Conservation (phyloP, 2,329 filamentous ascomycete species). For the Malbranchea cinnamomea region DNA sequence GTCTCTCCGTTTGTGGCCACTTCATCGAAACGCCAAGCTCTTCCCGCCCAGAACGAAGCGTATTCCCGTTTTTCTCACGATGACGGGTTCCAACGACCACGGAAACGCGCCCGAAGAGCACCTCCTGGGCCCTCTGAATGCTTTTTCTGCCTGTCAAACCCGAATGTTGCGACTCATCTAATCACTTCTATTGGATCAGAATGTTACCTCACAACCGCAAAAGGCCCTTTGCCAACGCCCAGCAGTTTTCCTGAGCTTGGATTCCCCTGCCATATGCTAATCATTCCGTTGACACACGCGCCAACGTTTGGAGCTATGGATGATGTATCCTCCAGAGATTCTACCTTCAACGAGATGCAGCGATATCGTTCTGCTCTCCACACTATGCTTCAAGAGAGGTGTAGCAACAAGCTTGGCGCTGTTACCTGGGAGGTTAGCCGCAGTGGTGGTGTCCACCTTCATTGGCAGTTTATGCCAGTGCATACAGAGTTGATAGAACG, state of each 20-base stretch:
- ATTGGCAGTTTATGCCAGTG: conserved; percentile 86
- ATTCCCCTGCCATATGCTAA: conserved; percentile 77
- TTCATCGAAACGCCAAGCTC: conserved; percentile 43
- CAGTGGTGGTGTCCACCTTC: conserved; percentile 64
- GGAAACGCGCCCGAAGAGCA: conserved; percentile 33
- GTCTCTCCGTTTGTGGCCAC: conserved; percentile 46
- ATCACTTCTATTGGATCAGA: conserved; percentile 80
- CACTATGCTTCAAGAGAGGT: conserved; percentile 47
- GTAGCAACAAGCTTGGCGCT: conserved; percentile 49
- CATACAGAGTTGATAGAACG: conserved; percentile 51
- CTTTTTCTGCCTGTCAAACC: conserved; percentile 91
- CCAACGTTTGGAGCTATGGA: conserved; percentile 58
- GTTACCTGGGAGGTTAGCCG: conserved; percentile 91
- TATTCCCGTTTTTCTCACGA: conserved; percentile 25
- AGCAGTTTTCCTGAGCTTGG: conserved; percentile 56
- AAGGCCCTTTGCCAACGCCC: conserved; percentile 65
- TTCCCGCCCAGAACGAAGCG: conserved; percentile 21
- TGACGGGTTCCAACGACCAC: conserved; percentile 21
- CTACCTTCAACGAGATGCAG: conserved; percentile 66
- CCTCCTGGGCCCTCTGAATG: conserved; percentile 58
- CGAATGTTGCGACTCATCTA: conserved; percentile 70
- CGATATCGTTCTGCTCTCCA: conserved; percentile 66
- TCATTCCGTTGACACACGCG: conserved; percentile 74
- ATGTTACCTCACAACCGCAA: conserved; percentile 78
- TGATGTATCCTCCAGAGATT: conserved; percentile 38